These are phyloP conservation scores for Cercospora sesami DNA, from an alignment of 2,329 filamentous ascomycete species.

Conservation along the genomic window DNA sequence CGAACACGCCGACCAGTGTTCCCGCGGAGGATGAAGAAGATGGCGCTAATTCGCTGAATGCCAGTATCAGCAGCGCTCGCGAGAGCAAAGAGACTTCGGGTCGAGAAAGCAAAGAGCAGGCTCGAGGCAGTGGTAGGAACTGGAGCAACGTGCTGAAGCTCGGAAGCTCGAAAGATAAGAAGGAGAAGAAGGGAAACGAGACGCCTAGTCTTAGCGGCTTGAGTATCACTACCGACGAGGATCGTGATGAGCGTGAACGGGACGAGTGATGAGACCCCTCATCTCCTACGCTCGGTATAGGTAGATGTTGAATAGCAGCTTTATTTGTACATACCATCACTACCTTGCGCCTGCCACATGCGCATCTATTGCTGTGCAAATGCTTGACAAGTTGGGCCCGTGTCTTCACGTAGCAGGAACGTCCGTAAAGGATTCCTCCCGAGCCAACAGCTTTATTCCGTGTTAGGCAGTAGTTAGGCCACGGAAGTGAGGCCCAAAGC, in stretches of 20 bases:
- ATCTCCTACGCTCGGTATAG: background rate
- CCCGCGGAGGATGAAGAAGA: slow-evolving; percentile 41
- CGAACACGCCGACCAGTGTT: slow-evolving; percentile 28
- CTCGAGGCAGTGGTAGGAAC: slow-evolving; percentile 42
- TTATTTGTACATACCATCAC: background rate
- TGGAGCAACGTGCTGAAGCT: slow-evolving; percentile 50
- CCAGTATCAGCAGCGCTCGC: slow-evolving; percentile 40
- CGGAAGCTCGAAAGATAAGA: slow-evolving; percentile 33
- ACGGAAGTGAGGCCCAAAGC: background rate
- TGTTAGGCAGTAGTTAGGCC: background rate
- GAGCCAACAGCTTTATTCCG: background rate
- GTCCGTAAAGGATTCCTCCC: background rate
- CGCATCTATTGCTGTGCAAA: background rate
- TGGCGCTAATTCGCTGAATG: slow-evolving; percentile 33
- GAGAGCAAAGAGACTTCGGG: slow-evolving; percentile 15
- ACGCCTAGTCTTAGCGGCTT: slow-evolving; percentile 49
- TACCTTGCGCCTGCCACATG: background rate
- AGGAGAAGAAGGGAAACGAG: slow-evolving; percentile 39
- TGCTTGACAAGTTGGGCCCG: background rate
- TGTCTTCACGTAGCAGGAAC: background rate
- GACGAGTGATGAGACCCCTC: slow-evolving; percentile 6
- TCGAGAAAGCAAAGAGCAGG: slow-evolving; percentile 42
- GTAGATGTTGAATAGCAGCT: background rate
- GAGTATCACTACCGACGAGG: slow-evolving; percentile 40
- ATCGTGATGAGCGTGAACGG: slow-evolving; percentile 20